Percentiles rank a stretch among this genome's conserved stretches.
Evolutionary conservation across 2,329 filamentous ascomycete species (phyloP).

Genomic region (Penicillium sp.): DNA sequence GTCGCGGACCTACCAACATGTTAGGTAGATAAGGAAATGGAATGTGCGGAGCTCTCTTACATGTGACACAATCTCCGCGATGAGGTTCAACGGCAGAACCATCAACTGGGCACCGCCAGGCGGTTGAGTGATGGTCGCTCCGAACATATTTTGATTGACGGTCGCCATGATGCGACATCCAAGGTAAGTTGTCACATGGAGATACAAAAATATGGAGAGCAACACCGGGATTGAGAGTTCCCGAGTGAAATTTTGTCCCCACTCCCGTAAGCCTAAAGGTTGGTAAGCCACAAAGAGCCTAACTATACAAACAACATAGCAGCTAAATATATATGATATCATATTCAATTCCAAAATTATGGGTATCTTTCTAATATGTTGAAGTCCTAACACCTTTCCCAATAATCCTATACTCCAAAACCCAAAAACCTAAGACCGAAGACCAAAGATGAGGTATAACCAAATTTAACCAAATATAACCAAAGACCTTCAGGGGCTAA

Average conservation of each 20-base stretch:
- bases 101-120: constrained; percentile 34
- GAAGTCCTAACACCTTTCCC: not conserved
- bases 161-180: constrained; percentile 41
- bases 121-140: constrained; percentile 33
- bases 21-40: not conserved
- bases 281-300: constrained; percentile 1
- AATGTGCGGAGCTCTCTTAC: constrained; percentile 36
- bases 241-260: constrained; percentile 15
- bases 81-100: constrained; percentile 56
- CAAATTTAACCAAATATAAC: not conserved
- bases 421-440: no score
- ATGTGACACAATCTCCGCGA: constrained; percentile 56
- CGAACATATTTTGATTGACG: constrained; percentile 45
- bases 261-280: constrained; percentile 1
- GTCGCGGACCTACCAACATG: constrained; percentile 52
- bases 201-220: constrained; percentile 12
- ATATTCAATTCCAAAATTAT: constrained; percentile 2
- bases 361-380: constrained; percentile 6
- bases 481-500: not conserved
- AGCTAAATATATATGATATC: not conserved
- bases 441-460: not conserved
- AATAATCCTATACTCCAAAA: not conserved
- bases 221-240: constrained; percentile 19
- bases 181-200: constrained; percentile 18
- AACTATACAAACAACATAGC: no score